phyloP scores from a whole-genome alignment of 1,139 yeast species.

The Suhomyces taliae region DNA sequence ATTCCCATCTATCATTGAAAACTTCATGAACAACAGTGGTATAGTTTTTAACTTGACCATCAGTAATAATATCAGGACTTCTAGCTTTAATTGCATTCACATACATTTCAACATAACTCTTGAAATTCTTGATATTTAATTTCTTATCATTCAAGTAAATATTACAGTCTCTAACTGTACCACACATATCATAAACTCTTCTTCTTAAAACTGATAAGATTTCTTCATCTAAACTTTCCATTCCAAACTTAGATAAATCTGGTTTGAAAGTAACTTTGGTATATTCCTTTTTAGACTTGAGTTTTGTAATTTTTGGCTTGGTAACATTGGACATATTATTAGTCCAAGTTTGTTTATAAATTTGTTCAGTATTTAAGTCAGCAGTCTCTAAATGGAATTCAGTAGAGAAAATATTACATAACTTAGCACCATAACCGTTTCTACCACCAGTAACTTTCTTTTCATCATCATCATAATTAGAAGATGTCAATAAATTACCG shows the following conservation, averaged over 20 bases:
- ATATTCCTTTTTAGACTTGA: constrained; percentile 67
- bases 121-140: constrained; percentile 72
- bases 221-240: constrained; percentile 81
- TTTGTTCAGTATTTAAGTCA: constrained; percentile 60
- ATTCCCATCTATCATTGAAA: constrained; percentile 79
- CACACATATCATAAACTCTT: constrained; percentile 95
- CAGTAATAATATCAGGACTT: constrained; percentile 29
- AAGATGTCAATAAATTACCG: constrained; percentile 91
- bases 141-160: constrained; percentile 78
- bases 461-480: constrained; percentile 93
- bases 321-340: constrained; percentile 79
- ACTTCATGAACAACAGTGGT: constrained; percentile 76
- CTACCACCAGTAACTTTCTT: constrained; percentile 98
- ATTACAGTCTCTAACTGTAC: constrained; percentile 84
- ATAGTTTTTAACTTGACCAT: constrained; percentile 33
- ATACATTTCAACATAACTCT: constrained; percentile 85
- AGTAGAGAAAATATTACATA: constrained; percentile 87
- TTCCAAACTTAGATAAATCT: constrained; percentile 78
- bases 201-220: constrained; percentile 81
- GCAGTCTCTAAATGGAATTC: constrained; percentile 90
- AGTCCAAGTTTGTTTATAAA: constrained; percentile 82
- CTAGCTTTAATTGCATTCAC: constrained; percentile 61
- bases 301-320: constrained; percentile 68
- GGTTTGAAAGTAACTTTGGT: constrained; percentile 91
- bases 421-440: constrained; percentile 97